phyloP scores from a whole-genome alignment of 306 rosid species.

The Abrus pulchellus region DNA sequence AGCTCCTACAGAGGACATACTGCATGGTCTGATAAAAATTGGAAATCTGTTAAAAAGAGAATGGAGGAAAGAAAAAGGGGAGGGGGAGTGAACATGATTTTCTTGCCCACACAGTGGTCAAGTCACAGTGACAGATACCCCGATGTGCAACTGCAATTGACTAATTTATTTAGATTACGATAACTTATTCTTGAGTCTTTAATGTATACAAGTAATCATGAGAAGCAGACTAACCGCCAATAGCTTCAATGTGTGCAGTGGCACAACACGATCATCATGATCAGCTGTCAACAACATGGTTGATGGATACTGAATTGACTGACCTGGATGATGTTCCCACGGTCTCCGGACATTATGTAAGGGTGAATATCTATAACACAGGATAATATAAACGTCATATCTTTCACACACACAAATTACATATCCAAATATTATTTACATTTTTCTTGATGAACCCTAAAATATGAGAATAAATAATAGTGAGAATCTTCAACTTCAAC shows the following conservation, averaged over 20 bases:
- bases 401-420: neutral
- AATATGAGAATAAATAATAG: constrained; percentile 15
- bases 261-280: constrained; percentile 99
- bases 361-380: constrained; percentile 85
- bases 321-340: constrained; percentile 74
- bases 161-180: constrained; percentile 15
- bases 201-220: constrained; percentile 7
- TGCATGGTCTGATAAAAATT: constrained; percentile 74
- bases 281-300: constrained; percentile 96
- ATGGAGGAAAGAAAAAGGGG: neutral
- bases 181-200: constrained; percentile 1
- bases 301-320: constrained; percentile 80
- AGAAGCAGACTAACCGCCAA: constrained; percentile 77
- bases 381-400: constrained; percentile 20
- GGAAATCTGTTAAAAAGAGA: constrained; percentile 13
- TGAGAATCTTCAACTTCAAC: neutral
- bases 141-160: neutral
- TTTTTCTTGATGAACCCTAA: constrained; percentile 4
- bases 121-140: neutral
- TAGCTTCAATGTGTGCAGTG: constrained; percentile 85
- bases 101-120: neutral
- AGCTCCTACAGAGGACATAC: constrained; percentile 71
- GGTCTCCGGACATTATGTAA: constrained; percentile 93
- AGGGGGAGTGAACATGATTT: neutral
- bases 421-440: constrained; percentile 3